Conservation (phyloP, 257 asterid genomes). For the Scutellaria minor region DNA sequence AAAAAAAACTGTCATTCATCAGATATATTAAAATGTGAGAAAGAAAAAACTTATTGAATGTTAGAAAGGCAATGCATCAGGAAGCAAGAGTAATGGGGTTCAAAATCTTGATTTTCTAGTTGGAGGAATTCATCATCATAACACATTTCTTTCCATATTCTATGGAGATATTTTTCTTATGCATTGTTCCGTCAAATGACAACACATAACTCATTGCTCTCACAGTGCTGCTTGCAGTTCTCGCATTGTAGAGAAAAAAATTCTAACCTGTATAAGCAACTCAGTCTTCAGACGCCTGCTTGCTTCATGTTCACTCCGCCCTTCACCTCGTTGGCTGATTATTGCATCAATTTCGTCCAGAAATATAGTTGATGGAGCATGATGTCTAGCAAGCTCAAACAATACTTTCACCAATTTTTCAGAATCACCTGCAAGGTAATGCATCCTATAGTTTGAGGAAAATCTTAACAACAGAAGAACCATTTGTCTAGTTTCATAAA, state of each 20-base stretch:
- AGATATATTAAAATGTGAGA: not conserved
- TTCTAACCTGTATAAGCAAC: constrained; percentile 87
- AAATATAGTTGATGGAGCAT: constrained; percentile 97
- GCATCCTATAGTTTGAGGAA: constrained; percentile 22
- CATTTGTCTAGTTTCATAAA: constrained; percentile 3
- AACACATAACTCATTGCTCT: constrained; percentile 7
- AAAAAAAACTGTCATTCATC: not conserved
- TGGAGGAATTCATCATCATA: not conserved
- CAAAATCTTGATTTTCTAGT: not conserved
- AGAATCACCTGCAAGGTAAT: constrained; percentile 81
- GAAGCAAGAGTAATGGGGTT: not conserved
- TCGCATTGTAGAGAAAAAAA: constrained; percentile 33
- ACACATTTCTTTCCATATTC: constrained; percentile 3
- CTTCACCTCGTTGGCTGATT: constrained; percentile 98
- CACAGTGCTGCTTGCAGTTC: not conserved
- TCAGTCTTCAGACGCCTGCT: constrained; percentile 98
- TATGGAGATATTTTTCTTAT: not conserved
- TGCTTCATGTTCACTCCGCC: constrained; percentile 97
- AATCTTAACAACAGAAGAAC: constrained; percentile 18
- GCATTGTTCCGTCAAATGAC: not conserved
- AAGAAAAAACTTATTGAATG: not conserved
- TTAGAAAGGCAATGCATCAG: not conserved
- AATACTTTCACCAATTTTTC: constrained; percentile 92
- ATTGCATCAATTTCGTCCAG: constrained; percentile 98
- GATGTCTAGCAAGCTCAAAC: constrained; percentile 98